These are phyloP conservation scores for Chrysoporthe austroafricana DNA, from an alignment of 2,329 filamentous ascomycete species.

Conservation along the genomic window DNA sequence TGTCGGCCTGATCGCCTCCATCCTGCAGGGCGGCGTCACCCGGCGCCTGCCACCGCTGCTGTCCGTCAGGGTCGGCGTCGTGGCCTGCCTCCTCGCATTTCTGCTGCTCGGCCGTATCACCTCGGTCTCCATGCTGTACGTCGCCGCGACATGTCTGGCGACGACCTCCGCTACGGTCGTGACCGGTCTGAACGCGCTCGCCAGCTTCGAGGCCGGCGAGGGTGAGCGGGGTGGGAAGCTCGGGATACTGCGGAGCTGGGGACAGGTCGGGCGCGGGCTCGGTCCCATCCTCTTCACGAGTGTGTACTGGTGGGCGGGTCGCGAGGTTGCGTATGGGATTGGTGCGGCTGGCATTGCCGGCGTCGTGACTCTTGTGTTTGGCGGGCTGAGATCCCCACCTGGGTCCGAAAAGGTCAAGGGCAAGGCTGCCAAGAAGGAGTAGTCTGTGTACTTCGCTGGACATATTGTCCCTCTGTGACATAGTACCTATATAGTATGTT, in stretches of 20 bases:
- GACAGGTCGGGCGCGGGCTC: slow-evolving; percentile 84
- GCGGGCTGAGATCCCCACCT: slow-evolving; percentile 68
- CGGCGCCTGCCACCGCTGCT: slow-evolving; percentile 80
- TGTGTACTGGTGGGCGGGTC: slow-evolving; percentile 97
- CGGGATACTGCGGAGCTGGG: slow-evolving; percentile 78
- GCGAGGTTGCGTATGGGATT: slow-evolving; percentile 80
- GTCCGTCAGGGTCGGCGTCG: slow-evolving; percentile 78
- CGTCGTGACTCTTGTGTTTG: slow-evolving; percentile 73
- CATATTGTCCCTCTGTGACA: background rate
- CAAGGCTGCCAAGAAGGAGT: slow-evolving; percentile 30
- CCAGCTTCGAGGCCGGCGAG: slow-evolving; percentile 83
- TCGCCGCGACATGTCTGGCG: slow-evolving; percentile 81
- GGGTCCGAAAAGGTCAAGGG: slow-evolving; percentile 35
- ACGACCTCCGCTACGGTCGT: slow-evolving; percentile 94
- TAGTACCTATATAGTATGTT: background rate
- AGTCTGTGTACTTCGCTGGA: slow-evolving; percentile 1
- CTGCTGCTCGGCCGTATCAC: slow-evolving; percentile 73
- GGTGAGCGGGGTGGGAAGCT: slow-evolving; percentile 84
- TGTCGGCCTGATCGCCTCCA: slow-evolving; percentile 85
- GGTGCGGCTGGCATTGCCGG: slow-evolving; percentile 80
- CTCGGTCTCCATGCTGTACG: slow-evolving; percentile 73
- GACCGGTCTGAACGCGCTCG: slow-evolving; percentile 87
- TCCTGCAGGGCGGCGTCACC: slow-evolving; percentile 93
- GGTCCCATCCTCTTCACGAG: slow-evolving; percentile 92
- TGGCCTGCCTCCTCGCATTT: slow-evolving; percentile 79